These are phyloP conservation scores for Blastobotrys peoriensis DNA, from an alignment of 805 yeast genomes.

Conservation along the genomic window DNA sequence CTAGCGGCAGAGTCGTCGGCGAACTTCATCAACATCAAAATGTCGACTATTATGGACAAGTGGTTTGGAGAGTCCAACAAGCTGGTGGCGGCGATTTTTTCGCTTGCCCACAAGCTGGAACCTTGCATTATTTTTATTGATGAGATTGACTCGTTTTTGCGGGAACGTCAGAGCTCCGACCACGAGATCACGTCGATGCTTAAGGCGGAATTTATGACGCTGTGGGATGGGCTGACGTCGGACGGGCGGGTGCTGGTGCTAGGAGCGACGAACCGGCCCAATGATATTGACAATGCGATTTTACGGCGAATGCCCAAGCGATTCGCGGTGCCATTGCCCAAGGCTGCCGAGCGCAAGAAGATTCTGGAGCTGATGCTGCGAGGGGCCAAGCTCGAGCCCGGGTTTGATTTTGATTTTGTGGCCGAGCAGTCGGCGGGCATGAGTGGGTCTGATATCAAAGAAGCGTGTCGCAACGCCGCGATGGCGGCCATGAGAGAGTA, in stretches of 20 bases:
- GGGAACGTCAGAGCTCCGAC: slow-evolving; percentile 77
- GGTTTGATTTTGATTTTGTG: slow-evolving; percentile 55
- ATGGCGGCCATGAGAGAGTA: slow-evolving; percentile 82
- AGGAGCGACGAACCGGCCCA: slow-evolving; percentile 92
- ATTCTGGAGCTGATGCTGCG: slow-evolving; percentile 65
- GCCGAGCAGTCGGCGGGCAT: slow-evolving; percentile 63
- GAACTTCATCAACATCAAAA: slow-evolving; percentile 79
- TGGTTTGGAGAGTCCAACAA: slow-evolving; percentile 98
- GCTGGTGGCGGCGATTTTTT: slow-evolving; percentile 85
- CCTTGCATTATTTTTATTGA: slow-evolving; percentile 95
- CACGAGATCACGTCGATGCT: slow-evolving; percentile 94
- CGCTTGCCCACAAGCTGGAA: slow-evolving; percentile 80
- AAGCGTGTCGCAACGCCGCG: slow-evolving; percentile 90
- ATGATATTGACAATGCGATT: slow-evolving; percentile 88
- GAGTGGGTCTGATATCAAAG: slow-evolving; percentile 90
- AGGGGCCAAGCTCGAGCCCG: slow-evolving; percentile 55
- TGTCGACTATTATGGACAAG: slow-evolving; percentile 93
- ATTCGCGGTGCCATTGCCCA: slow-evolving; percentile 73
- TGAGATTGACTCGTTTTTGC: slow-evolving; percentile 89
- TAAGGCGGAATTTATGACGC: slow-evolving; percentile 94
- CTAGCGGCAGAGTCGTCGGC: slow-evolving; percentile 90
- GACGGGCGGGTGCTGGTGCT: slow-evolving; percentile 77
- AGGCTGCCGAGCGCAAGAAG: slow-evolving; percentile 55
- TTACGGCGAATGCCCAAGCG: slow-evolving; percentile 89
- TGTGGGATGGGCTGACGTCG: slow-evolving; percentile 90